These are phyloP conservation scores for Grosmannia penicillata DNA, from an alignment of 2,329 filamentous ascomycete genomes.

Conservation along the genomic window DNA sequence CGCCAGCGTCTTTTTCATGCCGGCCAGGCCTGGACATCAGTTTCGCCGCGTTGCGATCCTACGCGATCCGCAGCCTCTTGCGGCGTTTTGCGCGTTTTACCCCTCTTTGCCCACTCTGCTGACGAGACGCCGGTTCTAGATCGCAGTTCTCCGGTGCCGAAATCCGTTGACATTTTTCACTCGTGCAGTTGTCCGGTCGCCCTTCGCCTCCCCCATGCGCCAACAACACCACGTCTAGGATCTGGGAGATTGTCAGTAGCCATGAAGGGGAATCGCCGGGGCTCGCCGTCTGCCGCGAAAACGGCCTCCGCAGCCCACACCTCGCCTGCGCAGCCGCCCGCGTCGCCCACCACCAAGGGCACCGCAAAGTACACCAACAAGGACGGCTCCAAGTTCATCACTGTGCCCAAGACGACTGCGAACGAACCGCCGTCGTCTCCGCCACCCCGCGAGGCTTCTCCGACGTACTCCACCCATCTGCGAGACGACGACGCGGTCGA, in stretches of 20 bases:
- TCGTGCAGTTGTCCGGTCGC: not conserved
- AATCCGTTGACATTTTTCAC: not conserved
- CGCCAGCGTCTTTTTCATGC: not conserved
- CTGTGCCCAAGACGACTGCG: slow-evolving; percentile 40
- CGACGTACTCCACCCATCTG: slow-evolving; percentile 15
- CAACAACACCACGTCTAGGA: not conserved
- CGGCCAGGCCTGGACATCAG: not conserved
- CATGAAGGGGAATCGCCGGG: slow-evolving; percentile 21
- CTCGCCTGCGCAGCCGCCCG: slow-evolving; percentile 17
- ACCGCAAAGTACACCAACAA: slow-evolving; percentile 52
- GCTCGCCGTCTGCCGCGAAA: slow-evolving; percentile 13
- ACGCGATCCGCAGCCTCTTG: too few species aligned
- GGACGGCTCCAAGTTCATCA: slow-evolving; percentile 56
- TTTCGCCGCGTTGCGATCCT: too few species aligned
- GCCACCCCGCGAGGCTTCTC: slow-evolving; percentile 22
- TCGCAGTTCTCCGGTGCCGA: too few species aligned
- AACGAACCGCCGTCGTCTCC: slow-evolving; percentile 39
- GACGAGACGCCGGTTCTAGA: too few species aligned
- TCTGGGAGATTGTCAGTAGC: slow-evolving; percentile 1
- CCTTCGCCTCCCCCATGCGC: slow-evolving; percentile 3
- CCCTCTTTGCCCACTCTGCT: too few species aligned
- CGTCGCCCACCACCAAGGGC: slow-evolving; percentile 34
- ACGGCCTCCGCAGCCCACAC: not conserved
- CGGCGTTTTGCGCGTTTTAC: too few species aligned
- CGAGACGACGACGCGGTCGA: not conserved